These are phyloP conservation scores for Calonectria pteridis DNA, from an alignment of 2,329 filamentous ascomycete genomes.

Conservation along the genomic window DNA sequence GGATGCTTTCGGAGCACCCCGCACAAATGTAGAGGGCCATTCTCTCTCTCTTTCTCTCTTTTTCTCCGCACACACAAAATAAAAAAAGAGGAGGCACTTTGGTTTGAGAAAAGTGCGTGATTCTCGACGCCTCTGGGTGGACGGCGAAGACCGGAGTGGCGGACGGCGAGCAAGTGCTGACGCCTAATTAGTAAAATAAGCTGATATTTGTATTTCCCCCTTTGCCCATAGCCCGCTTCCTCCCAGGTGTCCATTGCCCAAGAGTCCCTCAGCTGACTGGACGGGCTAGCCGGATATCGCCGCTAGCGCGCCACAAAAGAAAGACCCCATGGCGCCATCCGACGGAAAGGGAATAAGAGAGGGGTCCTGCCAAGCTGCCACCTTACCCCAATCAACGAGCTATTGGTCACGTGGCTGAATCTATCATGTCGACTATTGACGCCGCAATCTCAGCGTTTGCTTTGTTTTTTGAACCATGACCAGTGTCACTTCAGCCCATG, in stretches of 20 bases:
- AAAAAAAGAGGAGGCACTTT: not conserved
- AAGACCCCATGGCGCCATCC: not conserved
- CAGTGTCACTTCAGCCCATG: not conserved
- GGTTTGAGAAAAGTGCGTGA: not conserved
- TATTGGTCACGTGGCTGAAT: not conserved
- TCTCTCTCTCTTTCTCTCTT: not conserved
- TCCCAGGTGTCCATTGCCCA: not conserved
- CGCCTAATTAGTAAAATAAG: slow-evolving; percentile 2
- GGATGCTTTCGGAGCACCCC: slow-evolving; percentile 18
- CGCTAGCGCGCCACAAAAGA: not conserved
- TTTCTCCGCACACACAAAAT: no score
- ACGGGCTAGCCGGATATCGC: not conserved
- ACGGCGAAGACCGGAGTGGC: not conserved
- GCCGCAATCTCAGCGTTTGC: not conserved
- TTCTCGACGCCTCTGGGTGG: not conserved
- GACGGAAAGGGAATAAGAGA: not conserved
- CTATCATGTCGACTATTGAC: not conserved
- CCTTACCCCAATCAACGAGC: not conserved
- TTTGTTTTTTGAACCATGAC: not conserved
- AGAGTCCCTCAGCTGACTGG: not conserved
- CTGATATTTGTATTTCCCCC: slow-evolving; percentile 4
- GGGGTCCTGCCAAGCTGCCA: not conserved
- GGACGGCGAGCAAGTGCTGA: not conserved
- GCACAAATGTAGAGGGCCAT: not conserved
- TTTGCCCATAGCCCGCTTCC: not conserved